phyloP scores from a whole-genome alignment of 2,329 filamentous ascomycete genomes.

The Epichloe festucae region DNA sequence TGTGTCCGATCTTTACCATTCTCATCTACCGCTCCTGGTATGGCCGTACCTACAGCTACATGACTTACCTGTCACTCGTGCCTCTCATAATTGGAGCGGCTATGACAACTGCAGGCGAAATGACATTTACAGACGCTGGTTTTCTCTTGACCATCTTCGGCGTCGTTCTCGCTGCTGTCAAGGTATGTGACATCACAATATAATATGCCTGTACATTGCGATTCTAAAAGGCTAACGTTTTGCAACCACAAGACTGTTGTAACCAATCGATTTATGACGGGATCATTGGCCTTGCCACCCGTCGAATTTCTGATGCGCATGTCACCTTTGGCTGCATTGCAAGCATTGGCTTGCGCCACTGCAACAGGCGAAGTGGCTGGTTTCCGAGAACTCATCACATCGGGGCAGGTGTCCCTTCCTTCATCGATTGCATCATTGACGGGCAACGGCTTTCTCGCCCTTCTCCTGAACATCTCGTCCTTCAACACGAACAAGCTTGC shows the following conservation, averaged over 20 bases:
- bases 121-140: conserved; percentile 46
- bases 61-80: conserved; percentile 46
- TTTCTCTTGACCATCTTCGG: conserved; percentile 42
- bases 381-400: conserved; percentile 24
- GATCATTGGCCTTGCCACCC: conserved; percentile 40
- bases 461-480: conserved; percentile 42
- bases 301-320: conserved; percentile 50
- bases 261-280: conserved; percentile 53
- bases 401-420: conserved; percentile 22
- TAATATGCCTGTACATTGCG: neutral
- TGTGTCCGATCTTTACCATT: conserved; percentile 48
- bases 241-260: conserved; percentile 33
- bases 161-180: conserved; percentile 40
- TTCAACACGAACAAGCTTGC: conserved; percentile 46
- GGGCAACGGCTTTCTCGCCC: conserved; percentile 41
- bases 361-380: conserved; percentile 37
- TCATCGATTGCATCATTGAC: conserved; percentile 28
- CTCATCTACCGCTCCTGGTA: conserved; percentile 46
- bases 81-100: conserved; percentile 48
- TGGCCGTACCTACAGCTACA: conserved; percentile 37
- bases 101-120: conserved; percentile 48
- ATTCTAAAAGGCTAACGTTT: neutral
- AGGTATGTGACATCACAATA: conserved; percentile 22
- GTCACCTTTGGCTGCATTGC: conserved; percentile 45
- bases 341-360: conserved; percentile 39